A percentile compares a stretch with the other conserved stretches of the same genome.
Conservation (phyloP, 148 eudicot species). For the Silene uniflora region DNA sequence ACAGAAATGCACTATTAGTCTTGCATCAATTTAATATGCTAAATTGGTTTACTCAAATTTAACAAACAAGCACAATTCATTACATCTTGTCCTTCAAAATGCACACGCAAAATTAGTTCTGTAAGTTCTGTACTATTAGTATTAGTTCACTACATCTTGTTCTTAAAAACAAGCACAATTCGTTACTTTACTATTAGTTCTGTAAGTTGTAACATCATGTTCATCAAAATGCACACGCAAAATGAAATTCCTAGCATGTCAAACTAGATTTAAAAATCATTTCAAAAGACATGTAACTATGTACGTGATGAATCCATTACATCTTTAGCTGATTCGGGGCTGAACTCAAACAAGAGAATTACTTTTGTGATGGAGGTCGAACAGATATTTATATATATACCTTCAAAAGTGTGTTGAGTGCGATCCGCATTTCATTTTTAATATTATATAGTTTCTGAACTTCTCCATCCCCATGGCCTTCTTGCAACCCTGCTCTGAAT, state of each 20-base stretch:
- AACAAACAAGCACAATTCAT: neutral
- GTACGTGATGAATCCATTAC: neutral
- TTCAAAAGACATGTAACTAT: neutral
- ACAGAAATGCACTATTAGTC: neutral
- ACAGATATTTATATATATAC: conserved; percentile 30
- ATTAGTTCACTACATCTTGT: neutral
- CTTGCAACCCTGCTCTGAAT: conserved; percentile 41
- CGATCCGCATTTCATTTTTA: conserved; percentile 69
- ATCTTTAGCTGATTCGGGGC: neutral
- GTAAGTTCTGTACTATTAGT: neutral
- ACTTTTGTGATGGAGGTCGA: neutral
- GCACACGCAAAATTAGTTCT: neutral
- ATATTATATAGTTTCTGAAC: conserved; percentile 51
- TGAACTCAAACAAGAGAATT: neutral
- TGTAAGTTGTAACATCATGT: neutral
- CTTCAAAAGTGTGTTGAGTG: conserved; percentile 73
- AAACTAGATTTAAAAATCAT: neutral
- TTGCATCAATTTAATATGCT: neutral
- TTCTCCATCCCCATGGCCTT: conserved; percentile 43
- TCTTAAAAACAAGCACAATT: neutral
- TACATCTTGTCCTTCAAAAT: neutral
- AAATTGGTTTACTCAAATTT: neutral
- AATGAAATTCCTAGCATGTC: neutral
- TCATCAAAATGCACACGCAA: neutral
- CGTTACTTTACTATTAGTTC: too few species aligned